Evolutionary conservation across 2,329 filamentous ascomycete genomes (phyloP), one percentile per base, ranked within the genome.

Genomic region (Hypoxylon sp.): DNA sequence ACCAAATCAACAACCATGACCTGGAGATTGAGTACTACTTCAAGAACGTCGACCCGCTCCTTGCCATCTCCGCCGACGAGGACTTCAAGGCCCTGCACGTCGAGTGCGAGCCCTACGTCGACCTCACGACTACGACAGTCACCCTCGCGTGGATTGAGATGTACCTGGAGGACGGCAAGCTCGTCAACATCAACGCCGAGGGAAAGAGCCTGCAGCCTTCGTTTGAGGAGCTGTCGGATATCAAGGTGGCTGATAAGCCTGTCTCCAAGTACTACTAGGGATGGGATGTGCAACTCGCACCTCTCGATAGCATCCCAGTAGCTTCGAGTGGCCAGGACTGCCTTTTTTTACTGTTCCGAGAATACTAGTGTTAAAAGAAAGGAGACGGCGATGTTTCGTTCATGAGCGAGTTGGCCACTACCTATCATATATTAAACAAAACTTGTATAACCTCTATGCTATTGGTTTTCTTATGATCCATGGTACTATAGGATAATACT

Each of bases 11-110:
- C 41, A 23, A 40, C 2, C 52, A 57, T 31, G 56, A 59, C 31
- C 17, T 59, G 2, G 38, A 50, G 26, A 59, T 59, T 13, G 56
- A 59, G 29, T 59, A 57, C 44, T 59, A 59, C 40, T 59, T 57
- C 53, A 51, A 54, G 17, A 53, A 59, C 20, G 47, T 48, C 9
- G 34, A 34, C 1, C 5, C 26, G 2, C 44, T 59, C 5, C 38
- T 50, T 11, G 56, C 44, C 13, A 16, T 59, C 8, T 59, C 56
- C 8, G 52, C 43, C 3, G 53, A 59, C 44, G 25, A 57, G 26
- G 56, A 48, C 7, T 59, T 59, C 35, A 50, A 51, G 31, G 40
- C n/a, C 7, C 27, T 59, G 6, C 56, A 59, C 30, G 6, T 41
- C 8, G 56, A 59, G 19, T 45, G 26, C 17, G 34, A 45, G 30